Base-by-base conservation (phyloP, 305 asterid species). In the Striga hermonthica region DNA sequence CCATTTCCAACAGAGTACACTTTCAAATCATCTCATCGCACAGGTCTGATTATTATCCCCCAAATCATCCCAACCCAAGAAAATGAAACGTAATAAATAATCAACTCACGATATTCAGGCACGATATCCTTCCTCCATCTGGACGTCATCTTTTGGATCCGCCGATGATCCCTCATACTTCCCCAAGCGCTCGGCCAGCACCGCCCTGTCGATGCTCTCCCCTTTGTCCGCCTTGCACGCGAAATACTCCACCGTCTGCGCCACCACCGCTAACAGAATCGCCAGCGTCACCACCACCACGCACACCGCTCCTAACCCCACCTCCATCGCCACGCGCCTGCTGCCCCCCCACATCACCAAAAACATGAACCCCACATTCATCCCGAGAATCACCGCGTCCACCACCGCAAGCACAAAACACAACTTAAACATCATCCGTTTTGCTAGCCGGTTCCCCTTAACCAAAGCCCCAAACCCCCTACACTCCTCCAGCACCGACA, bases 211-310 rank as follows among this genome's bases (percentile, higher is more conserved):
- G 9, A 84, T 78, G n/a, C 64, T 78, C 44, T 84, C 83, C 48
- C 70, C 82, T 63, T 76, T 86, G 57, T 76, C 76, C 1, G 86
- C 76, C 47, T 84, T 84, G 72, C 87, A 84, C 0, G 78, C 85
- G 12, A 82, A 82, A 72, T 84, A 82, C 3, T 78, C 57, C 6
- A 84, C 69, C 3, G 84, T 84, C 65, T 86, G 86, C 47, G 74
- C 68, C 13, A 86, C 81, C 74, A 86, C 60, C 8, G 77, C 88
- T 41, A 80, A 69, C 31, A 83, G 55, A 28, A 80, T 45, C 79
- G 71, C 48, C 57, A 38, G 66, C 14, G 68, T 57, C 40, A 78
- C 41, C 50, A 80, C 7, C 41, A 79, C 40, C 4, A 82, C 54
- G 49, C 76, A 74, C 4, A 78, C 39, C 15, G 68, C 47, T 39